These are phyloP conservation scores for Lactuca saligna DNA, from an alignment of 129 eudicot genomes.

Conservation along the genomic window DNA sequence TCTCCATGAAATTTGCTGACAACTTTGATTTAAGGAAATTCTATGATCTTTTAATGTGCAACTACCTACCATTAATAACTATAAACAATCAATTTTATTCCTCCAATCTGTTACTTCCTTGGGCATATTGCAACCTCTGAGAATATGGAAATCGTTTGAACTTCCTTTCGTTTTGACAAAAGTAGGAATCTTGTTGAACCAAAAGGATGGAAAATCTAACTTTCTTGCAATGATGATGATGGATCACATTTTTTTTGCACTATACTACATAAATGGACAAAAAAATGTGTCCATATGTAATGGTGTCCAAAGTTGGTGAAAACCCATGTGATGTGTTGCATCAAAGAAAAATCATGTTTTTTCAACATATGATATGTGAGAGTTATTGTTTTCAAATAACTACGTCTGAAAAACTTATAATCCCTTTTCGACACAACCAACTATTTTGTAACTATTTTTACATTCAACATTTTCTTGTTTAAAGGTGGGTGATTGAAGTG, in stretches of 20 bases:
- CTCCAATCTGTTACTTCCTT: neutral
- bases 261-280: neutral
- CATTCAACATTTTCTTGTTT: neutral
- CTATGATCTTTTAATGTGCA: neutral
- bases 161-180: neutral
- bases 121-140: neutral
- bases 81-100: no score
- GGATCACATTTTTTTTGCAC: neutral
- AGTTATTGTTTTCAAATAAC: neutral
- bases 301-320: neutral
- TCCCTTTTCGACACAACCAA: no score
- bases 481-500: constrained; percentile 95
- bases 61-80: no score
- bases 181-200: neutral
- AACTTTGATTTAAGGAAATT: neutral
- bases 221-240: neutral
- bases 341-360: neutral
- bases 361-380: neutral
- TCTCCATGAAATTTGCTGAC: neutral
- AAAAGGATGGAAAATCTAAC: neutral
- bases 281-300: neutral
- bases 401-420: neutral
- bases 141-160: neutral
- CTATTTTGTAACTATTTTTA: neutral
- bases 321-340: neutral